Conservation (phyloP, 352 stramenopile species). For the Phytopythium vexans region DNA sequence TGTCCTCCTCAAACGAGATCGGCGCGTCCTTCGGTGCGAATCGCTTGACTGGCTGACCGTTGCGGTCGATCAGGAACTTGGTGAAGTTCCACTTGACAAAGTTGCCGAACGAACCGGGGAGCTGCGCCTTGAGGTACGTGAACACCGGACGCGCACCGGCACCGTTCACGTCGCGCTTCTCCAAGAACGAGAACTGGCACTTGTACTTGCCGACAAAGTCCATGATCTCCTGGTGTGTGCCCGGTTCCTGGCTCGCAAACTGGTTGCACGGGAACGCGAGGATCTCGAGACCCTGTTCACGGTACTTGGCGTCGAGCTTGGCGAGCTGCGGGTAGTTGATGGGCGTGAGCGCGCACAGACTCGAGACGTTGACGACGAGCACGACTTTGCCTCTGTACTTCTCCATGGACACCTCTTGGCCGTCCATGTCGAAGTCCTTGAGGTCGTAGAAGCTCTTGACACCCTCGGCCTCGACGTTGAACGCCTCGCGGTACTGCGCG, state of each 20-base stretch:
- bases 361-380: constrained; percentile 64
- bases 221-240: constrained; percentile 37
- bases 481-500: constrained; percentile 12
- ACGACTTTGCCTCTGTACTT: constrained; percentile 47
- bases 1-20: constrained; percentile 72
- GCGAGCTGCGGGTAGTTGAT: constrained; percentile 77
- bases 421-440: constrained; percentile 50
- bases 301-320: constrained; percentile 53
- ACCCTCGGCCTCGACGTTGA: constrained; percentile 14
- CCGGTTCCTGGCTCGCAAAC: constrained; percentile 72
- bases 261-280: constrained; percentile 83
- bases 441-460: constrained; percentile 64
- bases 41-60: constrained; percentile 78
- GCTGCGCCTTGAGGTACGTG: constrained; percentile 60
- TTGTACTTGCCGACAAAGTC: constrained; percentile 33
- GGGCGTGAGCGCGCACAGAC: constrained; percentile 65
- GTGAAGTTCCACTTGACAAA: constrained; percentile 91
- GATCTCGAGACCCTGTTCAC: constrained; percentile 37
- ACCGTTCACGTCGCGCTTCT: constrained; percentile 80
- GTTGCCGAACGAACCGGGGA: constrained; percentile 33
- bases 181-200: constrained; percentile 34
- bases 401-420: constrained; percentile 45
- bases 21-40: constrained; percentile 66
- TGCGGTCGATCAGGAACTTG: constrained; percentile 89
- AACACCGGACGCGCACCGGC: constrained; percentile 62